Base-by-base conservation (phyloP, 148 eudicot species). In the Euryodendron excelsum region DNA sequence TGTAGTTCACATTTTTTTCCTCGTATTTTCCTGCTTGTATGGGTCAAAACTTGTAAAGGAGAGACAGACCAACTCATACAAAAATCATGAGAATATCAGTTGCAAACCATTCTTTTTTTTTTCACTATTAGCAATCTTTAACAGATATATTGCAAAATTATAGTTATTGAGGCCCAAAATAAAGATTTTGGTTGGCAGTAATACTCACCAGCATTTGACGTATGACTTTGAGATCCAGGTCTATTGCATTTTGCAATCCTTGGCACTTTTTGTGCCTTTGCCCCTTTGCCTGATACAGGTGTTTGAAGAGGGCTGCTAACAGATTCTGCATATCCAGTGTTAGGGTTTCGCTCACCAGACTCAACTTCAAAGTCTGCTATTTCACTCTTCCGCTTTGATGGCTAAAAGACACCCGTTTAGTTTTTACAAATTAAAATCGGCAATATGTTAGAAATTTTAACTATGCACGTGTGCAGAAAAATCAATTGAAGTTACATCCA, bases 271-370 rank as follows among this genome's bases (percentile, higher is more conserved):
- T 78, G 91, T 80, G 90, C 87, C 75, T 89, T 94, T 55, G 87
- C 86, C 11, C 85, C 88, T 84, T 89, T 95, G 72, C 86, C 87
- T 68, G 97, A 87, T 44, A 89, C 81, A 50, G 96, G 99, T 74
- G 96, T 93, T 81, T 84, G 90, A 45, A 82, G 69, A 74, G 94
- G 87, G 80, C 84, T 93, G 67, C 76, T 82, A 78, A 86, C 82
- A 76, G 77, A 85, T 84, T 85, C 86, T 28, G 82, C 85, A 66
- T 64, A 78, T 65, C 93, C 88, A 60, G 88, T 74, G 78, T 70
- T 87, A 23, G 85, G 78, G 45, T 83, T 79, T 83, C 78, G 85
- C 58, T 88, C 84, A 56, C 77, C 77, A 53, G 86, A 83, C 81
- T 86, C 91, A 9, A 82, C 88, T 83, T 83, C 92, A 77, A 73